Conservation (phyloP, 495 filamentous ascomycete genomes). For the Xylaria scruposa region DNA sequence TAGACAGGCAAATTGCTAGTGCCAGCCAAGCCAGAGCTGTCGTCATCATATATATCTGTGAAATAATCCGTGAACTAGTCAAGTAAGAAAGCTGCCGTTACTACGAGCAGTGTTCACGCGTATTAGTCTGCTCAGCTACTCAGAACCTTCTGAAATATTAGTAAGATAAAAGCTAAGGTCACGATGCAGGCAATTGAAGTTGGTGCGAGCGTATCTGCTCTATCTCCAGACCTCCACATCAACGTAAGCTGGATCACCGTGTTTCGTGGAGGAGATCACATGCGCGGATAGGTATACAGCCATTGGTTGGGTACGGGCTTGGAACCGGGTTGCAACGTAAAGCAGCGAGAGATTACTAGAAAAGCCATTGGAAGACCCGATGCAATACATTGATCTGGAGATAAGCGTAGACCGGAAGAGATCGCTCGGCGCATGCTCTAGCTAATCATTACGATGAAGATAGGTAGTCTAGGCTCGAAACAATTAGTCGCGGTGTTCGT, state of each 20-base stretch:
- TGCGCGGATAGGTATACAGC: slow-evolving; percentile 21
- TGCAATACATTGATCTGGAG: background rate
- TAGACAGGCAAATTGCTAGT: slow-evolving; percentile 31
- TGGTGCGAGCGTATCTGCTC: background rate
- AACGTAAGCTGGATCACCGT: slow-evolving; percentile 23
- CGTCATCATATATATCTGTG: slow-evolving; percentile 21
- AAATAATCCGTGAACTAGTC: background rate
- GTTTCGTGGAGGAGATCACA: slow-evolving; percentile 17
- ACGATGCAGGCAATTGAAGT: background rate
- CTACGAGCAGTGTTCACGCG: slow-evolving; percentile 8
- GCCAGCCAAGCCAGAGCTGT: slow-evolving; percentile 29
- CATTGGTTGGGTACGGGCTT: slow-evolving; percentile 22
- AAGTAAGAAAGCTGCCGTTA: slow-evolving; percentile 6
- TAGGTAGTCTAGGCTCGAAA: background rate
- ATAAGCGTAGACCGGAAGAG: background rate
- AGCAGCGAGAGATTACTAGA: background rate
- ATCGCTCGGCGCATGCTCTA: slow-evolving; percentile 2
- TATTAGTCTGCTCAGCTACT: slow-evolving; percentile 22
- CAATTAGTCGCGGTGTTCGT: background rate
- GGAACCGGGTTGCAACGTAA: background rate
- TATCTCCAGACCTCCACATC: background rate
- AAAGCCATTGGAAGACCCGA: background rate
- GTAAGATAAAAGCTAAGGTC: background rate
- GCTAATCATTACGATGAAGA: background rate
- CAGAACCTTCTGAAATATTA: background rate